A percentile compares a stretch with the other conserved stretches of the same genome.
phyloP scores from a whole-genome alignment of 2,329 filamentous ascomycete species.

The Trichoderma harzianum region DNA sequence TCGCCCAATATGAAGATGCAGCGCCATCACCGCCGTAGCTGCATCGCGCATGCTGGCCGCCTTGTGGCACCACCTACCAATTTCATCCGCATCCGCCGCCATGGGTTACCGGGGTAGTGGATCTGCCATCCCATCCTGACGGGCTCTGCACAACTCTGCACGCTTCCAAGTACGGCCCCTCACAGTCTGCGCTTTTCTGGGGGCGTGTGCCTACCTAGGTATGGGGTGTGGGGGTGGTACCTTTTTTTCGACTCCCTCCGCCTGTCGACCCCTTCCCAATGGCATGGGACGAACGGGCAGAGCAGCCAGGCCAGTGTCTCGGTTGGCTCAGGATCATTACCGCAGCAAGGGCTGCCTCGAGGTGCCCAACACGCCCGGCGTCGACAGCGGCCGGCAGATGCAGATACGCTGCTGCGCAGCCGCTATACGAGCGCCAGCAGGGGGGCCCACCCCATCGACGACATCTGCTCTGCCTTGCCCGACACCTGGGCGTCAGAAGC shows the following conservation, averaged over 20 bases:
- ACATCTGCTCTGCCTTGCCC: neutral
- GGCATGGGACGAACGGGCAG: slow-evolving; percentile 7
- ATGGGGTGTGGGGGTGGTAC: slow-evolving; percentile 13
- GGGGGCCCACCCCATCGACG: neutral
- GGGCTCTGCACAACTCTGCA: slow-evolving; percentile 9
- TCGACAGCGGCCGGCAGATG: neutral
- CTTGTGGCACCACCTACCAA: slow-evolving; percentile 6
- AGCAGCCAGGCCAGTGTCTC: slow-evolving; percentile 6
- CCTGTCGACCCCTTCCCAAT: slow-evolving; percentile 5
- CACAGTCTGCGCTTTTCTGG: neutral
- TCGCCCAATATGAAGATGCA: neutral
- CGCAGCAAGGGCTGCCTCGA: neutral
- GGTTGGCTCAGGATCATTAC: neutral
- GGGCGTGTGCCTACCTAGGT: neutral
- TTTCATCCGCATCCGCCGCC: slow-evolving; percentile 13
- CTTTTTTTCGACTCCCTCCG: slow-evolving; percentile 3
- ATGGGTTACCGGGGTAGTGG: slow-evolving; percentile 21
- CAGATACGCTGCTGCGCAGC: neutral
- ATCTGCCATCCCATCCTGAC: slow-evolving; percentile 17
- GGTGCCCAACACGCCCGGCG: neutral
- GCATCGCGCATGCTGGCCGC: neutral
- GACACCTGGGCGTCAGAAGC: neutral
- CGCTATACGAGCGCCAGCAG: neutral
- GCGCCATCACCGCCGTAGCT: neutral
- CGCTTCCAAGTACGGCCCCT: slow-evolving; percentile 3